Conservation (phyloP, 2,329 filamentous ascomycete species). For the Teratosphaeria pseudoeucalypti region DNA sequence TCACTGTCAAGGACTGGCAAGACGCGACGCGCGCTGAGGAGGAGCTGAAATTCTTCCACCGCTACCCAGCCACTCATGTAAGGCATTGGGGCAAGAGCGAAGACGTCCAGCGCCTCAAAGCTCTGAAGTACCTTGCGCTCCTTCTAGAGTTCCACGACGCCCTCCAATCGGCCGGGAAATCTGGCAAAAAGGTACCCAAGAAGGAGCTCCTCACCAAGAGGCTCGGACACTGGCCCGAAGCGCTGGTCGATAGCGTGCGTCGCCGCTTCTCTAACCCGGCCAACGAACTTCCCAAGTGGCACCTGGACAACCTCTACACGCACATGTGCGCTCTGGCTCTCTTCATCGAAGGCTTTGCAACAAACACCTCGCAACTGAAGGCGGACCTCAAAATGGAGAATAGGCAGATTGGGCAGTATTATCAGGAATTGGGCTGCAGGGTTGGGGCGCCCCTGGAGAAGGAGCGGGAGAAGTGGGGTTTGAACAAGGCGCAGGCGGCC, state of each 20-base stretch:
- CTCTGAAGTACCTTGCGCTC: slow-evolving; percentile 38
- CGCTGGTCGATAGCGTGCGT: slow-evolving; percentile 55
- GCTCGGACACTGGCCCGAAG: slow-evolving; percentile 44
- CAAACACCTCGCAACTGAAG: slow-evolving; percentile 58
- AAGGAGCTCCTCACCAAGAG: slow-evolving; percentile 51
- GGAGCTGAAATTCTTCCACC: slow-evolving; percentile 44
- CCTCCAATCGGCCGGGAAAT: slow-evolving; percentile 23
- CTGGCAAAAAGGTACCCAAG: slow-evolving; percentile 43
- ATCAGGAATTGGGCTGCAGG: slow-evolving; percentile 63
- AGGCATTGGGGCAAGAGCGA: slow-evolving; percentile 41
- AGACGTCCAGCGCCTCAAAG: slow-evolving; percentile 35
- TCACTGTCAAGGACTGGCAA: slow-evolving; percentile 66
- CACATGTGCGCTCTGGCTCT: slow-evolving; percentile 62
- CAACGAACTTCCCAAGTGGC: slow-evolving; percentile 56
- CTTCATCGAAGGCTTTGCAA: slow-evolving; percentile 62
- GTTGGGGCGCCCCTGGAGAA: slow-evolving; percentile 39
- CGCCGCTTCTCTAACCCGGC: slow-evolving; percentile 46
- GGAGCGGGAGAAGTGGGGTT: slow-evolving; percentile 35
- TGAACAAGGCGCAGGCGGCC: slow-evolving; percentile 49
- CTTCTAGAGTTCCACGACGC: slow-evolving; percentile 39
- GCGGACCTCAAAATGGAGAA: slow-evolving; percentile 64
- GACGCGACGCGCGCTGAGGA: slow-evolving; percentile 52
- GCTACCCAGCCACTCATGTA: slow-evolving; percentile 57
- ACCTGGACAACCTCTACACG: slow-evolving; percentile 60
- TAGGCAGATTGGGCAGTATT: slow-evolving; percentile 60